These are phyloP conservation scores for Aureobasidium melanogenum DNA, from an alignment of 2,329 filamentous ascomycete genomes.

Conservation along the genomic window DNA sequence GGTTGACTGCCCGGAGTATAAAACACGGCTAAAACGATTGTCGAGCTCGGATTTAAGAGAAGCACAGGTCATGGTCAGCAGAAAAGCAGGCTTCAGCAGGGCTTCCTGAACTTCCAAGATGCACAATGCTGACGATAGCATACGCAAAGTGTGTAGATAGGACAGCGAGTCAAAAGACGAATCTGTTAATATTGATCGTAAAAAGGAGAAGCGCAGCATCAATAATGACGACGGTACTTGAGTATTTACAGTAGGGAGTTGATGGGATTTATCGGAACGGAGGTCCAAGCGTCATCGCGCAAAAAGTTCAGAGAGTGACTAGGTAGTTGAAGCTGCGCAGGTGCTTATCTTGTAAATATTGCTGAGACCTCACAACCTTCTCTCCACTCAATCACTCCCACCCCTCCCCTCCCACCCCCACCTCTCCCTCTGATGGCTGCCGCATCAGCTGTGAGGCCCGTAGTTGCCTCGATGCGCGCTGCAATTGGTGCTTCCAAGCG, in stretches of 20 bases:
- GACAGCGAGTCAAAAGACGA: neutral
- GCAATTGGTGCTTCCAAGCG: conserved; percentile 18
- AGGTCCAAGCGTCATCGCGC: neutral
- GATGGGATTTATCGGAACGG: no score
- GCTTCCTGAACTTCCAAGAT: neutral
- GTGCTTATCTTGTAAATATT: neutral
- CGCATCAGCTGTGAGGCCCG: conserved; percentile 13
- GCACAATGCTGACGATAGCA: neutral
- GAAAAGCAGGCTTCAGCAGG: neutral
- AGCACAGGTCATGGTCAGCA: neutral
- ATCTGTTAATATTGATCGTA: neutral
- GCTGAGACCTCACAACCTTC: neutral
- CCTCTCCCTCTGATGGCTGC: conserved; percentile 6
- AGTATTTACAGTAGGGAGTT: no score
- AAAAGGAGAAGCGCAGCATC: neutral
- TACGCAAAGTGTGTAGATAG: neutral
- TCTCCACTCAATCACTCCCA: neutral
- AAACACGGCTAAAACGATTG: neutral
- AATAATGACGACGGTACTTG: neutral
- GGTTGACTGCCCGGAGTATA: neutral
- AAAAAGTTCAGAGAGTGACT: no score
- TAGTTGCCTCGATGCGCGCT: conserved; percentile 17
- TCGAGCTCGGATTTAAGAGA: neutral
- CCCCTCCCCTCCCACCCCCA: neutral
- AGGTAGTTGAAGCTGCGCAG: no score